A percentile compares a stretch with the other conserved stretches of the same genome.
These are phyloP conservation scores for Talaromyces sp. DNA, from an alignment of 2,329 filamentous ascomycete species.

Conservation along the genomic window DNA sequence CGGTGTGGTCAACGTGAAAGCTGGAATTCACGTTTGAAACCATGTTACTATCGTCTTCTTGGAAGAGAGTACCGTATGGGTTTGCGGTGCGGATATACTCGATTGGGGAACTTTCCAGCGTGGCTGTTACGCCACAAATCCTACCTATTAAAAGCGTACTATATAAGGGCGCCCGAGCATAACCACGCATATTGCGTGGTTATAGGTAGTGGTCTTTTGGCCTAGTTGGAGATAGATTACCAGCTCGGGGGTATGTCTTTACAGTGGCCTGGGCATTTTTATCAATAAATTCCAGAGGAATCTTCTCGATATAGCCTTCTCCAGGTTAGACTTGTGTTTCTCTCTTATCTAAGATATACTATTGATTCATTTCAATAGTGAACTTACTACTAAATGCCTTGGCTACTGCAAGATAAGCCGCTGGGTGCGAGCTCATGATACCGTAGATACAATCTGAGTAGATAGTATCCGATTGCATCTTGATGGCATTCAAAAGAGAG, in stretches of 20 bases:
- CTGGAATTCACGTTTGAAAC: background rate
- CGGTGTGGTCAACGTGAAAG: background rate
- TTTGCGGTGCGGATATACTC: background rate
- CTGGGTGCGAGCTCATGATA: conserved; percentile 4
- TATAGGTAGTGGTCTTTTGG: too few species aligned
- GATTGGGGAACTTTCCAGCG: too few species aligned
- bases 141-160: too few species aligned
- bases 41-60: background rate
- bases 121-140: too few species aligned
- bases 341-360: background rate
- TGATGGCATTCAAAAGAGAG: background rate
- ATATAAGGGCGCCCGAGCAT: too few species aligned
- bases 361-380: background rate
- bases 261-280: background rate
- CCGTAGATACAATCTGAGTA: background rate
- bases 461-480: too few species aligned
- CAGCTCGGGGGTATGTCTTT: too few species aligned
- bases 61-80: background rate
- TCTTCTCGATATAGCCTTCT: background rate
- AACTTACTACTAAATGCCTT: conserved; percentile 1
- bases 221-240: too few species aligned
- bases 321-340: background rate
- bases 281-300: background rate
- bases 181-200: too few species aligned
- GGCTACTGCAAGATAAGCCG: background rate